Base-by-base conservation (phyloP, 2,329 filamentous ascomycete genomes). In the Botrytis sinoallii region DNA sequence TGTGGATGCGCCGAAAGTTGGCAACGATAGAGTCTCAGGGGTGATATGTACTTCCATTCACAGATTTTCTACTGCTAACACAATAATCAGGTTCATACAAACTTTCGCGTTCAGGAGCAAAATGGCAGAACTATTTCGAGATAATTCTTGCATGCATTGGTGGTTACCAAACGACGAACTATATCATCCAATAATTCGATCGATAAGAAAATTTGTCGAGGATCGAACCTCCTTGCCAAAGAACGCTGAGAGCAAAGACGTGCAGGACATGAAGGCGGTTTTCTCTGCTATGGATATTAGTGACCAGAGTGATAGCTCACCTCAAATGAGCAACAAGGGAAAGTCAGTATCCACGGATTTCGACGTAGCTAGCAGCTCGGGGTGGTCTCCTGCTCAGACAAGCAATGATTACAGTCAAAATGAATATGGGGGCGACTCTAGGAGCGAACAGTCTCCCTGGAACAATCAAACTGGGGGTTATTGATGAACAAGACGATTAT, bases 121-220 rank as follows among this genome's bases (percentile, higher is more conserved):
- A 77, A 92, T 98, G 87, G 90, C 92, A 46, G 88, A 92, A 65
- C 82, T 93, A 38, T 97, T 96, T 86, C 85, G 88, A 74, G 88
- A 93, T 61, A 87, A 89, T 22, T 89, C 91, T 32, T 89, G 94
- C 71, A 88, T 89, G 63, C 87, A 91, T 73, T 98, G 94, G 93
- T 99, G 96, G 96, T 87, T 98, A 4, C 93, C 94, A 3, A 88
- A 96, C 81, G 89, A 93, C 75, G 92, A 95, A 83, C 90, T 89
- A 2, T 92, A 92, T 78, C 91, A 89, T 18, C 88, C 89, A 0
- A 88, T 97, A 60, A 86, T 98, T 71, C 91, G 90, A 70, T 91
- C 88, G 71, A 90, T 97, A 75, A 91, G 95, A 32, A 88, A 89
- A 60, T 95, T 97, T 82, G 93, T 94, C 42, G 90, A 93, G 78